Conservation (phyloP, 805 yeast species). For the Candida sakaeoensis region DNA sequence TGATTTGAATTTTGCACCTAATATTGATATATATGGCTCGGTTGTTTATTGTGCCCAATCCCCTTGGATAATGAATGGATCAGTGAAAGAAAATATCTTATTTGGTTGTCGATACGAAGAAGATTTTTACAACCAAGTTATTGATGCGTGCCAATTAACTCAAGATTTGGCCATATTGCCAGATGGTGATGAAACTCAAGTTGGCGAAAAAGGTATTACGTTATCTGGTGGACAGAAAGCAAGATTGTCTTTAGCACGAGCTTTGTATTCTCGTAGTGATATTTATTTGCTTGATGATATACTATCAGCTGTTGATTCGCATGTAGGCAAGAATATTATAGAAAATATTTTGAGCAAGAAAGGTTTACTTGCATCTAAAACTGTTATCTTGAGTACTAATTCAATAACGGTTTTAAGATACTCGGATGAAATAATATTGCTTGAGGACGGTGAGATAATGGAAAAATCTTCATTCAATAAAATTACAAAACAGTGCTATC, state of each 20-base stretch:
- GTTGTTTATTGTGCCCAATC: conserved; percentile 62
- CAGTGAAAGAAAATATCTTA: conserved; percentile 48
- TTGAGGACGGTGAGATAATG: conserved; percentile 49
- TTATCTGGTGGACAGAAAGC: conserved; percentile 65
- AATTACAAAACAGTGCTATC: conserved; percentile 18
- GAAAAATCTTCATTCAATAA: conserved; percentile 42
- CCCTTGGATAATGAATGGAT: conserved; percentile 51
- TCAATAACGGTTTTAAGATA: conserved; percentile 51
- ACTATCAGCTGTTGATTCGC: conserved; percentile 69
- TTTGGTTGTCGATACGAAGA: conserved; percentile 47
- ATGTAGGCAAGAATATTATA: conserved; percentile 57
- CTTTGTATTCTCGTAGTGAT: conserved; percentile 61
- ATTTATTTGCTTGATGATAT: conserved; percentile 61
- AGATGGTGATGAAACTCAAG: conserved; percentile 52
- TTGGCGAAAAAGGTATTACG: conserved; percentile 61
- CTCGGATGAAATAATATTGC: conserved; percentile 58
- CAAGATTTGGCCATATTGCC: conserved; percentile 46
- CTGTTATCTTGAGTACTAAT: conserved; percentile 57
- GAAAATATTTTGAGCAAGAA: conserved; percentile 42
- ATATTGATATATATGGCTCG: conserved; percentile 29
- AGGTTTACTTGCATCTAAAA: conserved; percentile 50
- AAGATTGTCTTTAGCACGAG: conserved; percentile 62
- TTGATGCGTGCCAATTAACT: conserved; percentile 48
- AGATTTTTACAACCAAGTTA: conserved; percentile 36
- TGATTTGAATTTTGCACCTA: conserved; percentile 12